These are phyloP conservation scores for Microdochium nivale DNA, from an alignment of 2,329 filamentous ascomycete species.

Conservation along the genomic window DNA sequence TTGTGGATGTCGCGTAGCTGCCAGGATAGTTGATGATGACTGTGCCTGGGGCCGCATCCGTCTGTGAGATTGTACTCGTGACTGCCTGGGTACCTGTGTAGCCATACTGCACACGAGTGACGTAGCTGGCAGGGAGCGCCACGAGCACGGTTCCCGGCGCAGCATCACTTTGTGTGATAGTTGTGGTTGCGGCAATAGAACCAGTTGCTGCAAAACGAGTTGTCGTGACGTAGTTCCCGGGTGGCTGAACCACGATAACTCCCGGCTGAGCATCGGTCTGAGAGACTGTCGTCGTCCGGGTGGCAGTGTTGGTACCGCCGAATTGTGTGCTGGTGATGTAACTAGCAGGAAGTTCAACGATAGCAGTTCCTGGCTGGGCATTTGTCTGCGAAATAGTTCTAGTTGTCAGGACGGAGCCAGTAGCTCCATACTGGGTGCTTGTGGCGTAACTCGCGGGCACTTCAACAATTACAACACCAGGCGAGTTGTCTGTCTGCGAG, in stretches of 20 bases:
- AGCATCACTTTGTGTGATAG: background rate
- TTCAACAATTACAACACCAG: background rate
- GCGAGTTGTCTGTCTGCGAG: background rate
- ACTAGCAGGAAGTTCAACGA: background rate
- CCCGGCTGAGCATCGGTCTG: background rate
- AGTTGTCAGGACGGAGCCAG: background rate
- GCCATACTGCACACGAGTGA: background rate
- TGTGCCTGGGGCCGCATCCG: constrained; percentile 4
- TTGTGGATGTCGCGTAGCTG: constrained; percentile 5
- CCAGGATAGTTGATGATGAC: constrained; percentile 3
- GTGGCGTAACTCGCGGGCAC: background rate
- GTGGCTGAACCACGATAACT: background rate
- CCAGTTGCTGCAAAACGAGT: background rate
- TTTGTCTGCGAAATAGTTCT: background rate
- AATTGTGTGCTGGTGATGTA: background rate
- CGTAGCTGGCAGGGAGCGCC: background rate
- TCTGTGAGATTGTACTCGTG: constrained; percentile 1
- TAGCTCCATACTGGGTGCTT: background rate
- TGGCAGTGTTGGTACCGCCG: background rate
- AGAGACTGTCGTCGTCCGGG: background rate
- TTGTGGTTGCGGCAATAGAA: background rate
- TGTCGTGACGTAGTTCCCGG: background rate
- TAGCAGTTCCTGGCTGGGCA: background rate
- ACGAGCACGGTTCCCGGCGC: background rate
- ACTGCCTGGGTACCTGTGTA: background rate